These are phyloP conservation scores for Kodamaea jinghongensis DNA, from an alignment of 805 yeast genomes.

Conservation along the genomic window DNA sequence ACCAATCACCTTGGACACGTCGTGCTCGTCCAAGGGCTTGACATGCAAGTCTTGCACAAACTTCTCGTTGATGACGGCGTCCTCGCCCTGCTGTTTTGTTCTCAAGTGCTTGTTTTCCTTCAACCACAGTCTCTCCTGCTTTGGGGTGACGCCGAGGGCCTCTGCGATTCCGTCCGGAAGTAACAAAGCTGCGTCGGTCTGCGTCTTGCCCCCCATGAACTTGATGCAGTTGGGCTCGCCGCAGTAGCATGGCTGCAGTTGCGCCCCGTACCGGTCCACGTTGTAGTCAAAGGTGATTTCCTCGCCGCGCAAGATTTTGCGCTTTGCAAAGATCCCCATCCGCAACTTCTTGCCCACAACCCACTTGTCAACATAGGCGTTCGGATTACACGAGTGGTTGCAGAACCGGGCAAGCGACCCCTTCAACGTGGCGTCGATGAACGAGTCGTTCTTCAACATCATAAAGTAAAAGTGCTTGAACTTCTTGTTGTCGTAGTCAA, in stretches of 20 bases:
- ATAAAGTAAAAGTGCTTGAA: conserved; percentile 87
- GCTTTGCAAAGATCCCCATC: conserved; percentile 93
- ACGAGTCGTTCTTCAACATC: conserved; percentile 92
- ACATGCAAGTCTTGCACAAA: conserved; percentile 61
- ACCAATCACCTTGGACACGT: conserved; percentile 77
- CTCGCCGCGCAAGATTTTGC: conserved; percentile 71
- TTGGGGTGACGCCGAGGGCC: conserved; percentile 73
- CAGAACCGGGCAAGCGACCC: conserved; percentile 91
- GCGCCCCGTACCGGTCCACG: conserved; percentile 95
- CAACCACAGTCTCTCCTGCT: conserved; percentile 70
- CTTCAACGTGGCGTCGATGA: conserved; percentile 88
- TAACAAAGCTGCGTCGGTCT: conserved; percentile 83
- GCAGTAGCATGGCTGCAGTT: conserved; percentile 91
- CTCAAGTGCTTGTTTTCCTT: conserved; percentile 53
- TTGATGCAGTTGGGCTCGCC: conserved; percentile 92
- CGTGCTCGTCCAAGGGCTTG: conserved; percentile 47
- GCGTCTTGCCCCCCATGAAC: conserved; percentile 94
- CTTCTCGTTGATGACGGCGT: conserved; percentile 58
- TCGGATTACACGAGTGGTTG: conserved; percentile 94
- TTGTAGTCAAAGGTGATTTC: conserved; percentile 91
- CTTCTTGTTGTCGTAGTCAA: conserved; percentile 64
- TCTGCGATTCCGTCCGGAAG: conserved; percentile 82
- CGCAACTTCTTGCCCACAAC: conserved; percentile 84
- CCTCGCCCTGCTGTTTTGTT: conserved; percentile 50
- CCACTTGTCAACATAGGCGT: conserved; percentile 96